Conservation (phyloP, 257 asterid species). For the Lycium ferocissimum region DNA sequence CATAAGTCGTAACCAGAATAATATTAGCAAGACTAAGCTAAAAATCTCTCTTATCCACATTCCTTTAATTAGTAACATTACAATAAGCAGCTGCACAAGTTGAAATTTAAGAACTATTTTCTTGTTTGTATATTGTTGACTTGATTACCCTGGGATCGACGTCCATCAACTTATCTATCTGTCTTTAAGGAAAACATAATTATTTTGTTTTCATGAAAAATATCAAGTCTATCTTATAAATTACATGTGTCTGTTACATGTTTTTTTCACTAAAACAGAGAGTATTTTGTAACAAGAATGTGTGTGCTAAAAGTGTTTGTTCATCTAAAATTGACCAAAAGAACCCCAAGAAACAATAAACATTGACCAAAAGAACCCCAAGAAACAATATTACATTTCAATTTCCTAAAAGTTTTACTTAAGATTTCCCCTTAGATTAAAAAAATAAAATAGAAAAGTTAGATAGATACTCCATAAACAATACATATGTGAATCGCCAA, state of each 20-base stretch:
- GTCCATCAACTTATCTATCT: not conserved
- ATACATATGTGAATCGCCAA: not conserved
- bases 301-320: not conserved
- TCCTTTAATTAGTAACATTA: not conserved
- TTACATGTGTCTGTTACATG: not conserved
- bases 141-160: not conserved
- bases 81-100: not conserved
- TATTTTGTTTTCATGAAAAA: not conserved
- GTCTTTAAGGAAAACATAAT: not conserved
- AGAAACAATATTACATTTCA: conserved; percentile 1
- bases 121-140: not conserved
- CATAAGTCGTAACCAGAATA: not conserved
- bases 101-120: conserved; percentile 1
- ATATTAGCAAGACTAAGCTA: not conserved
- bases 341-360: not conserved
- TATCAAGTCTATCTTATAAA: not conserved
- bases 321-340: not conserved
- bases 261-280: not conserved
- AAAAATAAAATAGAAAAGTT: not conserved
- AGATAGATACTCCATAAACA: not conserved
- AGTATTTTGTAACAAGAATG: not conserved
- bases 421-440: not conserved
- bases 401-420: not conserved
- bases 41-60: not conserved
- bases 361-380: not conserved